Evolutionary conservation across 164 flowering plant genomes (phyloP).

Genomic region (grape (Vitis vinifera)): DNA sequence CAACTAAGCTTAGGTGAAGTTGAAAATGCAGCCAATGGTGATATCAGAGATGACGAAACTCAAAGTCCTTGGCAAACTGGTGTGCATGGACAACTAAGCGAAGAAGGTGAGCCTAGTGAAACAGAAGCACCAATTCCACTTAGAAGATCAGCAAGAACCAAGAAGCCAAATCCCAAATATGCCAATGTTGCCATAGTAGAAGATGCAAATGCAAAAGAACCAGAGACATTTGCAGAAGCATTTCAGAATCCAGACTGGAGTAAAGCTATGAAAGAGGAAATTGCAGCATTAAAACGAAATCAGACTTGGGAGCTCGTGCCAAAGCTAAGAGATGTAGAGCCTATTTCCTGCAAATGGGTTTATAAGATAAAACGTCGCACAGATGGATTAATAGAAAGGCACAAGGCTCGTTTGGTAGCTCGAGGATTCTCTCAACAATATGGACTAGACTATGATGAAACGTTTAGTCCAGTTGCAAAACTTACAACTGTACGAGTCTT

Average conservation of each 20-base stretch:
- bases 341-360: constrained; percentile 8
- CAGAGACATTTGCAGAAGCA: background rate
- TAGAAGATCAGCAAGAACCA: constrained; percentile 1
- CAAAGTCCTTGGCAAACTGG: constrained; percentile 13
- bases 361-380: background rate
- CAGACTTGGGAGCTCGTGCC: constrained; percentile 17
- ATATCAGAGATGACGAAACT: background rate
- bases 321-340: background rate
- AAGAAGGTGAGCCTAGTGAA: too few relatives aligned
- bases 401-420: constrained; percentile 9
- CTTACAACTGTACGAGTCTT: background rate
- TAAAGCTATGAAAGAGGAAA: constrained; percentile 10
- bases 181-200: too few relatives aligned
- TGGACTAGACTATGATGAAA: constrained; percentile 6
- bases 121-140: background rate
- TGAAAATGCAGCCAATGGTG: background rate
- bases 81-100: background rate
- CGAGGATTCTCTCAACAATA: background rate
- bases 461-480: constrained; percentile 9
- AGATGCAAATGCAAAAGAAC: background rate
- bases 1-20: background rate
- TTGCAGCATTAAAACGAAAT: background rate
- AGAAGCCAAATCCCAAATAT: background rate
- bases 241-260: background rate
- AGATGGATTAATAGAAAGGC: constrained; percentile 1